Percentiles rank a stretch among this genome's conserved stretches.
These are phyloP conservation scores for Ananas comosus DNA, from an alignment of 176 grass and related monocot species.

Conservation along the genomic window DNA sequence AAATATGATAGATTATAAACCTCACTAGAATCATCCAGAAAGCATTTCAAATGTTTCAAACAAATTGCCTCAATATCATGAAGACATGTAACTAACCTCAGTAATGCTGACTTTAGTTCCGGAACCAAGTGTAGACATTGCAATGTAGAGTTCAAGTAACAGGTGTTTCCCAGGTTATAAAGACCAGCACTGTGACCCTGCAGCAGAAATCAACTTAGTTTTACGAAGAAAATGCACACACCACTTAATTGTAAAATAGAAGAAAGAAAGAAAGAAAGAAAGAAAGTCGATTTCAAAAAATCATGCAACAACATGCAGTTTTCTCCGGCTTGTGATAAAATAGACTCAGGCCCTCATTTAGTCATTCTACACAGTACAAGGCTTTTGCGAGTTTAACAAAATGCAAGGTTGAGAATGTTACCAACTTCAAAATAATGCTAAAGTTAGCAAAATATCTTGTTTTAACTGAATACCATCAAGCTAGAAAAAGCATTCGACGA, in stretches of 20 bases:
- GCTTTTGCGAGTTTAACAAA: too few species aligned
- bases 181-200: slow-evolving; percentile 96
- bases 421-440: too few species aligned
- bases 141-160: slow-evolving; percentile 98
- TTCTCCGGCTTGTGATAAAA: too few species aligned
- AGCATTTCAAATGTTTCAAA: slow-evolving; percentile 1
- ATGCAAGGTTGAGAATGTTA: too few species aligned
- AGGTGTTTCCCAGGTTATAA: slow-evolving; percentile 97
- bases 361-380: too few species aligned
- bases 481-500: too few species aligned
- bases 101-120: slow-evolving; percentile 90
- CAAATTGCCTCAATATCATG: not conserved
- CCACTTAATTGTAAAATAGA: not conserved
- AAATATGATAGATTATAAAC: not conserved
- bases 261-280: too few species aligned
- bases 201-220: slow-evolving; percentile 18
- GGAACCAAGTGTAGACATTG: slow-evolving; percentile 98
- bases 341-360: too few species aligned
- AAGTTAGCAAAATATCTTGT: too few species aligned
- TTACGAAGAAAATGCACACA: not conserved
- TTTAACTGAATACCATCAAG: too few species aligned
- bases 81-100: slow-evolving; percentile 35
- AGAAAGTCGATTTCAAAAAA: too few species aligned
- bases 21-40: not conserved
- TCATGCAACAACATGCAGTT: too few species aligned